phyloP scores from a whole-genome alignment of 148 eudicot genomes.

The Fagopyrum tataricum region DNA sequence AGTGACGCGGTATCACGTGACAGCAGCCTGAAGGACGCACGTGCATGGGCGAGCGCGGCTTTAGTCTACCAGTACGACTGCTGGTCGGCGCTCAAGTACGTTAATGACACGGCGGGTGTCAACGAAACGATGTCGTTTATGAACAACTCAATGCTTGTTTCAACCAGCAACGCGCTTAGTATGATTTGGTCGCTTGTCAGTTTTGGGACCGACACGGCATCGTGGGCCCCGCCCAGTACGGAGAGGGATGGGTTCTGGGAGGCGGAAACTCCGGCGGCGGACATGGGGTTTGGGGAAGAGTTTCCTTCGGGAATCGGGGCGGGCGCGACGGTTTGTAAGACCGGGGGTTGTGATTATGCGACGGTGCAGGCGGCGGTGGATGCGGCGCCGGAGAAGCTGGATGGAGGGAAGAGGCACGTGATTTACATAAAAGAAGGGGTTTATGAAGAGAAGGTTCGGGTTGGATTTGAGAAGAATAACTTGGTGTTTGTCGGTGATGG shows the following conservation, averaged over 20 bases:
- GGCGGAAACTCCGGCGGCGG: background rate
- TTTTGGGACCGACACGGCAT: slow-evolving; percentile 30
- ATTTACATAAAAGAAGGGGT: slow-evolving; percentile 60
- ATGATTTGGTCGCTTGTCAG: slow-evolving; percentile 42
- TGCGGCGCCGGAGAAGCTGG: slow-evolving; percentile 33
- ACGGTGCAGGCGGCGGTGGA: slow-evolving; percentile 75
- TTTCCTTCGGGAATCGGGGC: slow-evolving; percentile 26
- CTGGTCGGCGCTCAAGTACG: slow-evolving; percentile 79
- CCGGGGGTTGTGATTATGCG: slow-evolving; percentile 31
- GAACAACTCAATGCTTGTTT: slow-evolving; percentile 27
- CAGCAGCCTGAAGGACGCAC: slow-evolving; percentile 39
- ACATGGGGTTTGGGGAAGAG: slow-evolving; percentile 21
- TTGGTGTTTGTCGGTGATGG: slow-evolving; percentile 84
- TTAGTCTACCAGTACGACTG: slow-evolving; percentile 68
- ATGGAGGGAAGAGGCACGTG: slow-evolving; percentile 36
- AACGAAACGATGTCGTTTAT: slow-evolving; percentile 49
- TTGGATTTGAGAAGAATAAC: slow-evolving; percentile 60
- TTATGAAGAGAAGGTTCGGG: slow-evolving; percentile 70
- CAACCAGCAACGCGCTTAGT: slow-evolving; percentile 52
- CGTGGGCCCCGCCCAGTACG: slow-evolving; percentile 55
- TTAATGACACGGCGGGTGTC: slow-evolving; percentile 42
- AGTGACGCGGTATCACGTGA: slow-evolving; percentile 24
- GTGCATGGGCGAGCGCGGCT: slow-evolving; percentile 70
- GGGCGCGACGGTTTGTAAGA: slow-evolving; percentile 56
- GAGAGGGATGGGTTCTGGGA: slow-evolving; percentile 95